Base-by-base conservation (phyloP, 768 basidiomycete species). In the Leucocoprinus birnbaumii region DNA sequence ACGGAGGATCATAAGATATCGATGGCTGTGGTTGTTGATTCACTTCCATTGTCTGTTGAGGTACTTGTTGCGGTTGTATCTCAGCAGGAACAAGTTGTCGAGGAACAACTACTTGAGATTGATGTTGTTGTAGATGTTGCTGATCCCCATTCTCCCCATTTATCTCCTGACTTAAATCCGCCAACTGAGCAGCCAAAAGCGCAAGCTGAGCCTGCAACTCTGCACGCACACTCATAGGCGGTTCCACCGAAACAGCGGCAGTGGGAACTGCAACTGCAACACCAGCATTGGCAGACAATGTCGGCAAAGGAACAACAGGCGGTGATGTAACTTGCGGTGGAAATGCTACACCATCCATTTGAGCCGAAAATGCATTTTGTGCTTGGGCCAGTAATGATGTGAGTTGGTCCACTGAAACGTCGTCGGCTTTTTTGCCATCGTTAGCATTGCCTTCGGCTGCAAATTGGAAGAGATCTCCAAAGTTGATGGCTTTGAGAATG, bases 401-500 rank as follows among this genome's bases (percentile, higher is more conserved):
- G 19, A 55, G 54, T 43, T 55, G 54, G 22, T 55, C 54, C 40
- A 55, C 31, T 5, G 54, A 55, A n/a, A 55, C 54, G 25, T 48
- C 53, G n/a, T 48, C 47, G 5, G 37, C 11, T 13, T 37, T 55
- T 2, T 48, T 55, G 6, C 40, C 48, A 34, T 49, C 41, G 8
- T n/a, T n/a, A n/a, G 10, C 22, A 2, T 59, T 61, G n/a, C 71
- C 71, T 27, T 74, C 73, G 11, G 65, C 56, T 11, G 76, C 64
- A 45, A 79, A 57, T 52, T 79, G 74, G 25, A 80, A 67, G 24
- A 86, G 66, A 19, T 71, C 72, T 3, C 81, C 83, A 62, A 89
- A 87, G 65, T 89, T 87, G 69, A 90, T 87, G 2, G 87, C 87
- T 61, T 85, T 82, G 51, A 90, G 74, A 45, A 90, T 90, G 58